These are phyloP conservation scores for Rachicladosporium sp. DNA, from an alignment of 2,329 filamentous ascomycete species.

Conservation along the genomic window DNA sequence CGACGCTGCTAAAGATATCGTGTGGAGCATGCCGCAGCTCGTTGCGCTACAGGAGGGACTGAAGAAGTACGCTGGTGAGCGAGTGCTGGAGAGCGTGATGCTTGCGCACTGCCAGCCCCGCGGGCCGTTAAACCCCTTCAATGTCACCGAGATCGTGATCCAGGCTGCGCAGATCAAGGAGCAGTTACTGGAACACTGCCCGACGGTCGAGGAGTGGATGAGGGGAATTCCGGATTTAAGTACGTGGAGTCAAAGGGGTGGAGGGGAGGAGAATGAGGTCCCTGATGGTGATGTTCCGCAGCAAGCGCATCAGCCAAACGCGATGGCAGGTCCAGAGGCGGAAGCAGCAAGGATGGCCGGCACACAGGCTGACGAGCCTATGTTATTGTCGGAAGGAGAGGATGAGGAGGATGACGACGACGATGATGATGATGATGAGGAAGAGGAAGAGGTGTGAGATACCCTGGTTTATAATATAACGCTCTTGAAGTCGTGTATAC, in stretches of 20 bases:
- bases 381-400: constrained; percentile 30
- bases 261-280: constrained; percentile 24
- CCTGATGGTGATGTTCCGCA: constrained; percentile 79
- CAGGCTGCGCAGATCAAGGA: too few species aligned
- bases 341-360: constrained; percentile 59
- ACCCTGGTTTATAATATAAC: too few species aligned
- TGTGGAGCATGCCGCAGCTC: constrained; percentile 24
- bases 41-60: constrained; percentile 18
- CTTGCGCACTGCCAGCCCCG: too few species aligned
- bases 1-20: constrained; percentile 10
- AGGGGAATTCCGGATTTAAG: too few species aligned
- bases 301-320: constrained; percentile 71
- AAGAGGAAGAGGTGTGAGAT: constrained; percentile 21
- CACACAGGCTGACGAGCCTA: constrained; percentile 44
- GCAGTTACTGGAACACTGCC: too few species aligned
- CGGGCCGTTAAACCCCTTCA: constrained; percentile 2
- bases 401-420: constrained; percentile 31
- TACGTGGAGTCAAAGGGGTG: constrained; percentile 32
- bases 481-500: too few species aligned
- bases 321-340: constrained; percentile 58
- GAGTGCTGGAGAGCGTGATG: constrained; percentile 22
- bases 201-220: too few species aligned
- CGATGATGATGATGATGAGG: constrained; percentile 21
- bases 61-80: constrained; percentile 14
- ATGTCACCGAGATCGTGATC: constrained; percentile 22